Evolutionary conservation across 768 basidiomycete species (phyloP).

Genomic region (Dioszegia crocea): DNA sequence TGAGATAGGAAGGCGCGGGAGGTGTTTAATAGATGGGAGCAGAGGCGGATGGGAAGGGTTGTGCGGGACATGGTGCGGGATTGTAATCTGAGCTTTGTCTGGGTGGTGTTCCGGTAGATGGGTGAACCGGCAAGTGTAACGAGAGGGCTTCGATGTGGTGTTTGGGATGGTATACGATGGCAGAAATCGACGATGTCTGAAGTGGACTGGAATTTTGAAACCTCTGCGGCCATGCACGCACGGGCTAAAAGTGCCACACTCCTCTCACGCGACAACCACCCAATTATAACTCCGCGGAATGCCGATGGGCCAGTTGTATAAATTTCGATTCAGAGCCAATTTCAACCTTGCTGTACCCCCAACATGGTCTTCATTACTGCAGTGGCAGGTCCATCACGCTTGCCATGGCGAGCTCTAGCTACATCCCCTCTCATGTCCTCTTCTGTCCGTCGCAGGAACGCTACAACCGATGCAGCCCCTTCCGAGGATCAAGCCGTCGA

Average conservation of each 20-base stretch:
- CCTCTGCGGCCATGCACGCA: too few species aligned
- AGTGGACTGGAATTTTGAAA: too few species aligned
- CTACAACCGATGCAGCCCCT: neutral
- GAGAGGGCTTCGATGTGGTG: too few species aligned
- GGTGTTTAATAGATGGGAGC: slow-evolving; percentile 85
- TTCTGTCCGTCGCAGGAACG: neutral
- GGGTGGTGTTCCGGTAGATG: neutral
- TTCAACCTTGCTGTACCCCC: neutral
- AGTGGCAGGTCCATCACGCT: slow-evolving; percentile 39
- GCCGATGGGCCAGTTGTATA: too few species aligned
- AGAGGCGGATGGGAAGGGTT: slow-evolving; percentile 66
- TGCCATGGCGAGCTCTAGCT: slow-evolving; percentile 16
- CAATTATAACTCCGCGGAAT: slow-evolving; percentile 1
- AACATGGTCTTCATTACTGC: slow-evolving; percentile 23
- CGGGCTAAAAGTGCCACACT: slow-evolving; percentile 2
- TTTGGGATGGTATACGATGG: neutral
- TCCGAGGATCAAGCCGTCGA: neutral
- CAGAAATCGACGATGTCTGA: neutral
- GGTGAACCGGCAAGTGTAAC: too few species aligned
- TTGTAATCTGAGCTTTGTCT: too few species aligned
- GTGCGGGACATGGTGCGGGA: neutral
- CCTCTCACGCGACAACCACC: neutral
- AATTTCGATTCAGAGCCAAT: neutral
- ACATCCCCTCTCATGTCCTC: neutral
- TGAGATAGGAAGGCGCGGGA: slow-evolving; percentile 77